Conservation (phyloP, 2,329 filamentous ascomycete species). For the Polychaeton citri region DNA sequence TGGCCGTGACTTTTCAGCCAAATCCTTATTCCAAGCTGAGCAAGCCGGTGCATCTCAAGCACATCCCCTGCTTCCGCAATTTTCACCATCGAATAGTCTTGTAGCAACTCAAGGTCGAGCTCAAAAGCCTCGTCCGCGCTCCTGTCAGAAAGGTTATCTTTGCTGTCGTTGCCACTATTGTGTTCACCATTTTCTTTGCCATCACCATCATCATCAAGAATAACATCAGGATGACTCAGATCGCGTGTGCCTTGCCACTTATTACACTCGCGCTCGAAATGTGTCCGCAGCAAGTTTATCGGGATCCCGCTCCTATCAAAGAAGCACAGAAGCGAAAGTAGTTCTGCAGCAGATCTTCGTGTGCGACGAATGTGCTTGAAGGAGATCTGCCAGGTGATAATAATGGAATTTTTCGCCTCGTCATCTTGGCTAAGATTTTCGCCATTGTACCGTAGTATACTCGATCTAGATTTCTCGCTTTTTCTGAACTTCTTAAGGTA, state of each 20-base stretch:
- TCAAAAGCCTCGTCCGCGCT: neutral
- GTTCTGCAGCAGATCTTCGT: neutral
- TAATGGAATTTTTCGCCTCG: constrained; percentile 7
- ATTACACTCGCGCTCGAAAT: neutral
- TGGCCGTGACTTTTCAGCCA: neutral
- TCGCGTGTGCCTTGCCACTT: neutral
- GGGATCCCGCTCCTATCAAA: neutral
- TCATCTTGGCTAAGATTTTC: constrained; percentile 5
- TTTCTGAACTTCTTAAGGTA: constrained; percentile 26
- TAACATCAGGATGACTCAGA: neutral
- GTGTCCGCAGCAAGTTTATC: neutral
- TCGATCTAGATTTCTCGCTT: neutral
- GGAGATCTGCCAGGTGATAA: constrained; percentile 12
- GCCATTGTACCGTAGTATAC: neutral
- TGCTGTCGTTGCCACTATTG: neutral
- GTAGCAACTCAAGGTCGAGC: neutral
- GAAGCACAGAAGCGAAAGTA: neutral
- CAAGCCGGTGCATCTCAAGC: neutral
- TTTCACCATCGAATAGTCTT: neutral
- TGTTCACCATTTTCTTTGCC: neutral
- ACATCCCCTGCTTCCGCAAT: no score
- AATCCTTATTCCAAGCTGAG: neutral
- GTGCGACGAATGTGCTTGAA: constrained; percentile 10
- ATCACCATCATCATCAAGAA: neutral
- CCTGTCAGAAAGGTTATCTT: neutral